Percentiles rank a stretch among this genome's conserved stretches.
Evolutionary conservation across 1,284 basidiomycete genomes (phyloP).

Genomic region (Pseudozyma pruni): DNA sequence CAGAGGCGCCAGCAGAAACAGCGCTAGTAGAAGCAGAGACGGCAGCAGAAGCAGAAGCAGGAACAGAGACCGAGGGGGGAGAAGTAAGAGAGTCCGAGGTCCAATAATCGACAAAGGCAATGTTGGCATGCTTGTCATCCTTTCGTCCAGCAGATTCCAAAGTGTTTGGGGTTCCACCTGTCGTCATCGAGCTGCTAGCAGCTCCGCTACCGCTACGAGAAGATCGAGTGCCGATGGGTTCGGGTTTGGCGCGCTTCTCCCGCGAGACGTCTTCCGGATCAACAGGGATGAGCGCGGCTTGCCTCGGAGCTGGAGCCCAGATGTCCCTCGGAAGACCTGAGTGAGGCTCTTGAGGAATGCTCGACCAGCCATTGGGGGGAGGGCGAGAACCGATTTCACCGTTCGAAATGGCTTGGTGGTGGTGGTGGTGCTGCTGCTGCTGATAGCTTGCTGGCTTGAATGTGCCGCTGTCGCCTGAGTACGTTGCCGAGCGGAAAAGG

Average conservation of each 20-base stretch:
- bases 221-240: conserved; percentile 41
- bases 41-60: background rate
- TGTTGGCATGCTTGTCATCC: conserved; percentile 7
- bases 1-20: background rate
- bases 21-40: background rate
- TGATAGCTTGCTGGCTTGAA: background rate
- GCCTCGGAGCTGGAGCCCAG: conserved; percentile 41
- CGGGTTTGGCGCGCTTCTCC: conserved; percentile 30
- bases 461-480: conserved; percentile 3
- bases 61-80: background rate
- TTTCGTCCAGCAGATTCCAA: conserved; percentile 28
- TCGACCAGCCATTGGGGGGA: conserved; percentile 2
- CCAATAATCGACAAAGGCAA: conserved; percentile 8
- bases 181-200: conserved; percentile 2
- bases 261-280: conserved; percentile 33
- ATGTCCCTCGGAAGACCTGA: conserved; percentile 23
- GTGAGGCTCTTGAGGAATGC: background rate
- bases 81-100: conserved; percentile 18
- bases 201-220: background rate
- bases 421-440: background rate
- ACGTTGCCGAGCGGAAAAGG: conserved; percentile 13
- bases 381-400: too few relatives aligned
- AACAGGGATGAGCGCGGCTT: conserved; percentile 16
- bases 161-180: conserved; percentile 15
- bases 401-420: too few relatives aligned